Conservation (phyloP, 2,329 filamentous ascomycete genomes). For the Fusarium concolor region DNA sequence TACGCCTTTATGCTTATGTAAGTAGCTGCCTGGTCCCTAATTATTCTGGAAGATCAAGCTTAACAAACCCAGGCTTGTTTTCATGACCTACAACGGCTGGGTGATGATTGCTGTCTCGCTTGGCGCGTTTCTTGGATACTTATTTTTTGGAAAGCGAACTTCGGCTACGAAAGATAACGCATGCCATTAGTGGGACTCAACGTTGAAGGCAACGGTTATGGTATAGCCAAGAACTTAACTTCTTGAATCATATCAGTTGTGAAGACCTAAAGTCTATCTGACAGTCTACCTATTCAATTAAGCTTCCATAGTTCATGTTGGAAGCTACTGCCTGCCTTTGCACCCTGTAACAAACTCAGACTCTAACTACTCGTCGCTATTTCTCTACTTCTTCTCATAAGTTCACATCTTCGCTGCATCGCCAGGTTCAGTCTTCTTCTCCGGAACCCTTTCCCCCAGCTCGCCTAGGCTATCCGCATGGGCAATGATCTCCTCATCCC, state of each 20-base stretch:
- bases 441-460: conserved; percentile 55
- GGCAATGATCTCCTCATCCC: conserved; percentile 65
- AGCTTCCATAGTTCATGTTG: not conserved
- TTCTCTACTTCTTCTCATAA: not conserved
- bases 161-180: conserved; percentile 86
- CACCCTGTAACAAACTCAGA: not conserved
- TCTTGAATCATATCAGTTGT: not conserved
- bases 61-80: conserved; percentile 78
- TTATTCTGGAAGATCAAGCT: not conserved
- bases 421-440: conserved; percentile 46
- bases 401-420: conserved; percentile 51
- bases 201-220: not conserved
- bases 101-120: conserved; percentile 93
- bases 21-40: conserved; percentile 53
- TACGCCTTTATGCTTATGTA: conserved; percentile 99
- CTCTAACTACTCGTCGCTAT: not conserved
- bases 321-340: not conserved
- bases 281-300: not conserved
- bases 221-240: not conserved
- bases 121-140: conserved; percentile 89
- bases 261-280: not conserved
- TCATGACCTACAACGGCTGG: conserved; percentile 99
- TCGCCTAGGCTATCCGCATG: conserved; percentile 59
- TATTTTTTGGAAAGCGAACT: conserved; percentile 79
- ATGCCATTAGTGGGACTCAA: conserved; percentile 5